Evolutionary conservation across 2,329 filamentous ascomycete genomes (phyloP).

Genomic region (Sarocladium brachiariae): DNA sequence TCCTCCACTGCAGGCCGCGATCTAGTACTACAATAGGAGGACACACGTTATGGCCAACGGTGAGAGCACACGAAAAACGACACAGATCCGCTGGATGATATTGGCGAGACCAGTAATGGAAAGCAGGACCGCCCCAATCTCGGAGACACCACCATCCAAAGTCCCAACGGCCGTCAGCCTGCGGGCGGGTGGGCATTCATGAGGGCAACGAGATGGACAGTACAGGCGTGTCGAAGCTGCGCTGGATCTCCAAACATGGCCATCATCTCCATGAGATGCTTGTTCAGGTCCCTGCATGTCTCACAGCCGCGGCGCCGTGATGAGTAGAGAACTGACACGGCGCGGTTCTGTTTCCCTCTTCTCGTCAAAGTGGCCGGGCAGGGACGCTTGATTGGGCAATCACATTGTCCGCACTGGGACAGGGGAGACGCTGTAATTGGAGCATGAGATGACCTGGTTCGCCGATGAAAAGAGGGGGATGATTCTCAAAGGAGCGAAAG

Average conservation of each 20-base stretch:
- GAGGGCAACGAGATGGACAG: neutral
- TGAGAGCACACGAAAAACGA: neutral
- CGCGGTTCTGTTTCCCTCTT: neutral
- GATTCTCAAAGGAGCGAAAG: neutral
- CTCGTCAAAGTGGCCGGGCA: neutral
- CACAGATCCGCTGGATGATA: neutral
- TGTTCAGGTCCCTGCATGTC: conserved; percentile 7
- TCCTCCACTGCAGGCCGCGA: no score
- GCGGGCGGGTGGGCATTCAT: neutral
- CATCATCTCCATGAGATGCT: conserved; percentile 6
- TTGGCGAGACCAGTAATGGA: neutral
- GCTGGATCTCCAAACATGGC: conserved; percentile 1
- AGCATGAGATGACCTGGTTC: conserved; percentile 1
- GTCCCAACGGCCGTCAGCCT: neutral
- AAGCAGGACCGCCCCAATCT: conserved; percentile 4
- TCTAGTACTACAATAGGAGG: no score
- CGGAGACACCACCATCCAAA: neutral
- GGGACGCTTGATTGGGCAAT: conserved; percentile 4
- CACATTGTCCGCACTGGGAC: neutral
- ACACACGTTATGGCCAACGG: no score
- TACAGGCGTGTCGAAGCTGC: neutral
- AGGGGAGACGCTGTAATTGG: conserved; percentile 4
- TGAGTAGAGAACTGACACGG: no score
- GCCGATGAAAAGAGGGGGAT: neutral
- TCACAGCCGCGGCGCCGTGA: neutral